Percentiles rank a stretch among this genome's conserved stretches.
These are phyloP conservation scores for Abelmoschus esculentus DNA, from an alignment of 345 rosid genomes.

Conservation along the genomic window DNA sequence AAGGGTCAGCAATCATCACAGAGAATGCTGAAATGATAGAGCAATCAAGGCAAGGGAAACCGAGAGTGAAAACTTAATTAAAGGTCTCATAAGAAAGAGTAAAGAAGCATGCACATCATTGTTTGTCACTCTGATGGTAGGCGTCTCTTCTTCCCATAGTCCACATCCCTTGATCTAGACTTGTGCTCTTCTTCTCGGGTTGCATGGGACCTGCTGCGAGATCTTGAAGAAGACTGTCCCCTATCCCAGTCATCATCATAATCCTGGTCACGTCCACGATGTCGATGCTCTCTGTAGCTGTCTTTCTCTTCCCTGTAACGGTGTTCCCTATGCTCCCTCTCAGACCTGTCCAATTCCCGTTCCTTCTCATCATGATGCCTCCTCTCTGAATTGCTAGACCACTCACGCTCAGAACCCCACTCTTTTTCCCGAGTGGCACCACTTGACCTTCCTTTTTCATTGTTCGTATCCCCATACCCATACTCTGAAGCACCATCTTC, in stretches of 20 bases:
- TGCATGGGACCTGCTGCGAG: constrained; percentile 62
- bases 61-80: constrained; percentile 5
- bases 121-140: constrained; percentile 41
- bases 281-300: constrained; percentile 55
- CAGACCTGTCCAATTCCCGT: constrained; percentile 48
- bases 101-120: constrained; percentile 7
- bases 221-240: constrained; percentile 62
- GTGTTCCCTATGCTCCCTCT: constrained; percentile 43
- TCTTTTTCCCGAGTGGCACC: constrained; percentile 54
- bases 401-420: constrained; percentile 56
- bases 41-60: constrained; percentile 20
- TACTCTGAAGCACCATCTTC: constrained; percentile 85
- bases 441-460: constrained; percentile 59
- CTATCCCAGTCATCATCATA: constrained; percentile 60
- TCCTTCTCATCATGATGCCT: constrained; percentile 52
- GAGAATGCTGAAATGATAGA: constrained; percentile 5
- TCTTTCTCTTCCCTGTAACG: constrained; percentile 57
- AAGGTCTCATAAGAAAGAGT: constrained; percentile 5
- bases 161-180: constrained; percentile 68
- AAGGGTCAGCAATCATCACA: constrained; percentile 16
- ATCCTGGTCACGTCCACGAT: constrained; percentile 56
- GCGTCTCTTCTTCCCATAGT: constrained; percentile 72
- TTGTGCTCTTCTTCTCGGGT: constrained; percentile 56
- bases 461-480: constrained; percentile 69
- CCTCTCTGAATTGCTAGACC: constrained; percentile 61